Base-by-base conservation (phyloP, 768 basidiomycete genomes). In the Hericium erinaceus region DNA sequence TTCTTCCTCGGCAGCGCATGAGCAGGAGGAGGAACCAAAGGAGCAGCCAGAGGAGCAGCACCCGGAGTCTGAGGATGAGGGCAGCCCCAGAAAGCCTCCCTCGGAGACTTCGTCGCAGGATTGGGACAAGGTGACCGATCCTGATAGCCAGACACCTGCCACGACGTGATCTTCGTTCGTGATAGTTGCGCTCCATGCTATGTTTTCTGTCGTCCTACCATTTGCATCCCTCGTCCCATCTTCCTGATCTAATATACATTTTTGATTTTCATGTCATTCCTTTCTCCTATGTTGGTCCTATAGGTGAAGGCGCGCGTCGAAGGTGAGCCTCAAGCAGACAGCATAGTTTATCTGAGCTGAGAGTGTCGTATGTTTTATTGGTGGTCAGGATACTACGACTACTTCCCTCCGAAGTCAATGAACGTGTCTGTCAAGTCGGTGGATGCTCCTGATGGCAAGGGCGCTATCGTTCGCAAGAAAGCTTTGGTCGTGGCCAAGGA, bases 61-160 rank as follows among this genome's bases (percentile, higher is more conserved):
- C 5, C 33, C 70, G 39, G 69, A 71, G 58, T 80, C 80, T 64
- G 82, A 82, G 59, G 80, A 73, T 59, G 82, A 82, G 64, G 72
- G 73, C 65, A 86, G 83, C 70, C 83, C 76, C 55, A 74, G 79
- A 68, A 71, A 86, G 46, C 86, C 88, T 55, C 90, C 89, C 56
- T 92, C 91, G 57, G 91, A 89, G 74, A 76, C 89, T 37, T 90
- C 91, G 44, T 93, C 91, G 53, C 89, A 90, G 73, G 91, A 92
- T 69, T 93, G 90, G 91, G 91, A 93, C 73, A 85, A 78, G 64
- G 72, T 93, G 74, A 89, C 89, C 64, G 88, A 92, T 68, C 79
- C 87, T 51, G 87, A 81, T 59, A 74, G 77, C 57, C 78, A 77
- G 61, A 75, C 78, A 53, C 76, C 80, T 61, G 75, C 74, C 58